Evolutionary conservation across 2,329 filamentous ascomycete species (phyloP).

Genomic region (Trichoderma aggressivum): DNA sequence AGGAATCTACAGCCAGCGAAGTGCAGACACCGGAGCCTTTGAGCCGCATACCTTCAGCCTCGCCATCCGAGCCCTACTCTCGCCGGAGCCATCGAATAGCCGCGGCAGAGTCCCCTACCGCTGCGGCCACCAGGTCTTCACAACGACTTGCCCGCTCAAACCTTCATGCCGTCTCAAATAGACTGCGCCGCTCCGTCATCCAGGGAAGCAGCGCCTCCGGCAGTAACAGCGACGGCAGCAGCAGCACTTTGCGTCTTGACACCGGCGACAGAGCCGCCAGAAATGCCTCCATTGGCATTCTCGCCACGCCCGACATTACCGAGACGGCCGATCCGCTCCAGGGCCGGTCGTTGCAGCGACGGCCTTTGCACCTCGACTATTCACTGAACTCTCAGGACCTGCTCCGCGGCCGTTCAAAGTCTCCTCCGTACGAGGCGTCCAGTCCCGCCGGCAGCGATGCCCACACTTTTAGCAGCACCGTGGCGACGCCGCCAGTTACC

Average conservation of each 20-base stretch:
- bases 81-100: slow-evolving; percentile 32
- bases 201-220: slow-evolving; percentile 23
- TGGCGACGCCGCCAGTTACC: slow-evolving; percentile 72
- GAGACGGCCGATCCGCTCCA: slow-evolving; percentile 36
- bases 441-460: slow-evolving; percentile 55
- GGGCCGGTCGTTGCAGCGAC: slow-evolving; percentile 39
- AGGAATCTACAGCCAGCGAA: slow-evolving; percentile 26
- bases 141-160: slow-evolving; percentile 29
- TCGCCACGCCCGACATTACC: slow-evolving; percentile 58
- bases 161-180: slow-evolving; percentile 33
- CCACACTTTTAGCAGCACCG: slow-evolving; percentile 58
- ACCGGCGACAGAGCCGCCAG: slow-evolving; percentile 26
- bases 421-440: slow-evolving; percentile 41
- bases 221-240: slow-evolving; percentile 4
- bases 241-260: slow-evolving; percentile 24
- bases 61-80: slow-evolving; percentile 34
- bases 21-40: slow-evolving; percentile 28
- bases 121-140: slow-evolving; percentile 24
- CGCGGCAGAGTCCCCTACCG: slow-evolving; percentile 31
- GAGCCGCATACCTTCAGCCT: slow-evolving; percentile 32
- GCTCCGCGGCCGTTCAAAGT: slow-evolving; percentile 36
- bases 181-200: slow-evolving; percentile 34
- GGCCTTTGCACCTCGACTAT: slow-evolving; percentile 41
- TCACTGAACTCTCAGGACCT: slow-evolving; percentile 46
- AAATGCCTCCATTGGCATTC: slow-evolving; percentile 32